Base-by-base conservation (phyloP, 1,139 yeast species). In the Suhomyces yuchorum region DNA sequence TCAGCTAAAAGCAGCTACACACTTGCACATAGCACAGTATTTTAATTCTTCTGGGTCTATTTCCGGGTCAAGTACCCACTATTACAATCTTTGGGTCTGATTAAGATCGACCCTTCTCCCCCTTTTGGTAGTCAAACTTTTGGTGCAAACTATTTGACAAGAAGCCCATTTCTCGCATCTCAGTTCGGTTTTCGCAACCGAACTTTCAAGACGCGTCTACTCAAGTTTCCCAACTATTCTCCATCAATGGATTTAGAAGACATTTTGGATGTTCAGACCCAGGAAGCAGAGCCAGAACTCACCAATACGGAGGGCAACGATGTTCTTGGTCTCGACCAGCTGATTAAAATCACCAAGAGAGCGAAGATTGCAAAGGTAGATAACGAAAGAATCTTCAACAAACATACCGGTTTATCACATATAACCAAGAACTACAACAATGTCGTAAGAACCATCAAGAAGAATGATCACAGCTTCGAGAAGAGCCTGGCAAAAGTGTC, bases 321-420 rank as follows among this genome's bases (percentile, higher is more conserved):
- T 51, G 54, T 67, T 0, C 62, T 75, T 40, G 80, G 79, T 2
- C 62, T 76, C 15, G 78, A 75, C 47, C 67, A 67, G 60, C 68
- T 72, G 48, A 65, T 75, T 55, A 71, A 71, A 47, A 63, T 70
- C 28, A 62, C 67, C 17, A 63, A 63, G 38, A 54, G 73, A 35
- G 59, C 63, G 26, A 67, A 69, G 48, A 56, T 68, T 6, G 73
- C 80, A 19, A 77, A 71, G 51, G 59, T 82, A 32, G 81, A 80
- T 37, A 76, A 79, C 45, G 80, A 78, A 23, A 69, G 80, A 46
- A 64, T 83, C 18, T 62, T 81, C 47, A 71, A 77, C 28, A 64
- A 62, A 8, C 59, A 60, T 15, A 70, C 71, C 22, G 87, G 87
- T 0, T 58, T 83, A 43, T 75, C 77, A 12, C 74, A 75, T 53